Evolutionary conservation across 352 stramenopile genomes (phyloP), one percentile per base, ranked within the genome.

Genomic region (Chrysophaeum taylorii): DNA sequence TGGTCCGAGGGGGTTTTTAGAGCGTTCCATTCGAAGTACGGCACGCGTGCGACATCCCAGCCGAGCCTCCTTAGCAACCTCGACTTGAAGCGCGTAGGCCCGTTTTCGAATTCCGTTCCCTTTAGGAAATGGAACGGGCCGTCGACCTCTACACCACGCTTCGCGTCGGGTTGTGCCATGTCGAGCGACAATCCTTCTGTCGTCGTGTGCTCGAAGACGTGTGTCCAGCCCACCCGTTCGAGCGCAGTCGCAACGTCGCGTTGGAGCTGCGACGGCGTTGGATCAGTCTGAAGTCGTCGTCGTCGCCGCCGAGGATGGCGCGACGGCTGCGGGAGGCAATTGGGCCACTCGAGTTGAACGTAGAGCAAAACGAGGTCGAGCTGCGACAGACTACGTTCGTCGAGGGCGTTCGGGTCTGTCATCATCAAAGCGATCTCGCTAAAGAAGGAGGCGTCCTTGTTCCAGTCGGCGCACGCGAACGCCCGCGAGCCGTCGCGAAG

Each of bases 141-240:
- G 50, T 62, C 23, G n/a, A 37, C 35, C 50, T 62, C 50, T 9
- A 62, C 27, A 31, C 27, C 50, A 9, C 7, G 50, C 50, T 37
- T 62, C n/a, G 27, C 9, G 7, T 4, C n/a, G 7, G 50, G 50
- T 36, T 37, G 15, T 2, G 50, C 50, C 50, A 62, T 62, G 27
- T 62, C 50, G 23, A 62, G 27, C 1, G 1, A 14, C 7, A 62
- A 9, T 2, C 50, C 50, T 31, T 62, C 15, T 2, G 50, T 2
- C 7, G 50, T 62, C 27, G 38, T 31, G 50, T 62, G 27, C 50
- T 62, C 50, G 27, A 62, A 62, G 50, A 23, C 25, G 50, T 57
- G 45, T 18, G 7, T 25, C 45, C 45, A 57, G 9, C 45, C 45
- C 18, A 57, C 5, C 5, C 45, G 45, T 27, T 27, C 9, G 9